These are phyloP conservation scores for Pseudocercospora eumusae DNA, from an alignment of 2,329 filamentous ascomycete species.

Conservation along the genomic window DNA sequence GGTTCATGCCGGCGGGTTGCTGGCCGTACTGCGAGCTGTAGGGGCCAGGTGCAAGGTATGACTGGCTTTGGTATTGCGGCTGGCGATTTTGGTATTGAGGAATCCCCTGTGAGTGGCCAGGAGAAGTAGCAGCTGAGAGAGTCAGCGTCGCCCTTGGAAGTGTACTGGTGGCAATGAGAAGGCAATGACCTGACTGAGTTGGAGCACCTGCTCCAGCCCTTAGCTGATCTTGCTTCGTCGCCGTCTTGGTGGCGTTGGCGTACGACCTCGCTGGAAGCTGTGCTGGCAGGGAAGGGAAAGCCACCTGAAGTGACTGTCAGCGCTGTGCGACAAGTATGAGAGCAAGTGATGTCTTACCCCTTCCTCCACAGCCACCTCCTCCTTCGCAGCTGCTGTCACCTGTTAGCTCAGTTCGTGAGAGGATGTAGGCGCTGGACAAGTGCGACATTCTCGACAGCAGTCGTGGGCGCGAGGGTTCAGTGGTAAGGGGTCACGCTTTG, in stretches of 20 bases:
- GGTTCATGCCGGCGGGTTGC: constrained; percentile 63
- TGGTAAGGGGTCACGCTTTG: background rate
- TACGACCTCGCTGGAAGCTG: constrained; percentile 59
- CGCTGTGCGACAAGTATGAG: background rate
- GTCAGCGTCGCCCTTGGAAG: background rate
- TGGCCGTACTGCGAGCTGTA: constrained; percentile 58
- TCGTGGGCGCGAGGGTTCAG: background rate
- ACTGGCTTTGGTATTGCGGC: constrained; percentile 69
- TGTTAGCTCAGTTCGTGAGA: background rate
- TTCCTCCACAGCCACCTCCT: background rate
- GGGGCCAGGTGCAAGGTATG: constrained; percentile 72
- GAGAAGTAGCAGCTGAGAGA: constrained; percentile 74
- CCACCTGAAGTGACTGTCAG: background rate
- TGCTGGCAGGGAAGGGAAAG: constrained; percentile 47
- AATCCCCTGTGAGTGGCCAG: constrained; percentile 77
- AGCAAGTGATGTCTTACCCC: background rate
- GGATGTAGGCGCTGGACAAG: background rate
- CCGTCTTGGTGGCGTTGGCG: constrained; percentile 61
- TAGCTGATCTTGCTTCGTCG: constrained; percentile 30
- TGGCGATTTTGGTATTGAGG: constrained; percentile 71
- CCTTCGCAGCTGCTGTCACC: background rate
- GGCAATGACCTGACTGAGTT: background rate
- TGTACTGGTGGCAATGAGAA: background rate
- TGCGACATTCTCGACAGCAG: background rate
- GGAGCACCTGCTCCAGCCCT: background rate